Evolutionary conservation across 305 asterid genomes (phyloP).

Genomic region (Coffea humblotiana): DNA sequence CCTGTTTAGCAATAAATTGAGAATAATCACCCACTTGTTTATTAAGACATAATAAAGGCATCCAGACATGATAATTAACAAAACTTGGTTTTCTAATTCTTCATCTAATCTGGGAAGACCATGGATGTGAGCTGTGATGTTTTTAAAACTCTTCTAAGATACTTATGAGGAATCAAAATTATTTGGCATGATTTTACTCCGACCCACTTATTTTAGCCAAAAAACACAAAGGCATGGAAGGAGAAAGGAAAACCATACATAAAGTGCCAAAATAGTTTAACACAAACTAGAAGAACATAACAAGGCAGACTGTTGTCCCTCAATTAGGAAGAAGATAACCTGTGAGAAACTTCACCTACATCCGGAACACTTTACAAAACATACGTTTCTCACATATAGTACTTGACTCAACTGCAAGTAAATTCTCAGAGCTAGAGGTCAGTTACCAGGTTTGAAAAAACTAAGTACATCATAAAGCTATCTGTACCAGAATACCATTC

Average conservation of each 20-base stretch:
- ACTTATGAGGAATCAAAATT: background rate
- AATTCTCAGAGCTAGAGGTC: background rate
- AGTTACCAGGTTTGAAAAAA: too few relatives aligned
- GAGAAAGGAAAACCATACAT: background rate
- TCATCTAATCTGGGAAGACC: background rate
- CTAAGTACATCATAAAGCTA: background rate
- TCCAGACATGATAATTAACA: background rate
- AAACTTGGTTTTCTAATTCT: background rate
- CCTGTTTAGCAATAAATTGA: constrained; percentile 42
- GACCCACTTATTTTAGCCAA: background rate
- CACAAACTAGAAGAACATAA: background rate
- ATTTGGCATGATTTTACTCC: background rate
- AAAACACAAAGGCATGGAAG: background rate
- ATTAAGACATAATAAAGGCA: background rate
- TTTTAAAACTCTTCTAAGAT: background rate
- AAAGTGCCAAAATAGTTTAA: background rate
- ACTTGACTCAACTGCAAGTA: background rate
- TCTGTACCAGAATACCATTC: background rate
- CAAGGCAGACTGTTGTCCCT: background rate
- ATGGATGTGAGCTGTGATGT: background rate
- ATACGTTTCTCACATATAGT: background rate
- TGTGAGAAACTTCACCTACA: background rate
- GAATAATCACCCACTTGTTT: background rate
- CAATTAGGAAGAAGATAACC: background rate
- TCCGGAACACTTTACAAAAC: background rate